Evolutionary conservation across 768 basidiomycete species (phyloP).

Genomic region (Lentinula sp.): DNA sequence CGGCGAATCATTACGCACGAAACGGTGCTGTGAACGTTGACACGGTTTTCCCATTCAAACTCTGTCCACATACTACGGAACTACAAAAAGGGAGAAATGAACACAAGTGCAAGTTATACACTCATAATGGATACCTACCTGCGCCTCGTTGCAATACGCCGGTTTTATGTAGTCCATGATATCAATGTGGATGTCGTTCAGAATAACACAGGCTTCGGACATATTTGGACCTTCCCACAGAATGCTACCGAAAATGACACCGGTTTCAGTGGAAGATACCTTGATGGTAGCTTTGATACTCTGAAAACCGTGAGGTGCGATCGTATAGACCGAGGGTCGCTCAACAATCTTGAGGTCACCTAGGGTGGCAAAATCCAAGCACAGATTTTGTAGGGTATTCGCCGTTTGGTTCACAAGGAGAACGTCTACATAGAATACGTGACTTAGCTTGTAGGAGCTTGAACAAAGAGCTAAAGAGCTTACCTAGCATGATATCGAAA

Average conservation of each 20-base stretch:
- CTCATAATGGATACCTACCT: conserved; percentile 39
- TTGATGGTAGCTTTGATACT: conserved; percentile 99
- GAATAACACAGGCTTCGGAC: conserved; percentile 84
- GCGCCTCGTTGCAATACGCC: conserved; percentile 90
- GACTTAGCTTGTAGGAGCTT: neutral
- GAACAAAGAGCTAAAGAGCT: conserved; percentile 8
- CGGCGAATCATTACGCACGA: conserved; percentile 52
- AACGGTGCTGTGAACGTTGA: conserved; percentile 83
- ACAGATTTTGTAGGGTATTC: conserved; percentile 93
- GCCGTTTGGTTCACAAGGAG: conserved; percentile 93
- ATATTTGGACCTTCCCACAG: conserved; percentile 91
- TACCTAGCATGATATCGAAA: conserved; percentile 92
- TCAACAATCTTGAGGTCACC: conserved; percentile 97
- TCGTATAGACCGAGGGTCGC: conserved; percentile 87
- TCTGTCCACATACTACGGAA: conserved; percentile 99
- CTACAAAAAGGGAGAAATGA: conserved; percentile 26
- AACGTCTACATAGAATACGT: conserved; percentile 52
- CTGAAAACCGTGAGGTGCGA: conserved; percentile 96
- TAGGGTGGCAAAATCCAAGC: conserved; percentile 94
- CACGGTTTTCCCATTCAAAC: conserved; percentile 99
- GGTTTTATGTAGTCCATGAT: conserved; percentile 99
- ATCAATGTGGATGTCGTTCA: conserved; percentile 97
- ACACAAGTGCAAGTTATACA: too few species aligned
- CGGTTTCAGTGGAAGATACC: conserved; percentile 96
- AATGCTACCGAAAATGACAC: conserved; percentile 97